phyloP scores from a whole-genome alignment of 148 eudicot genomes.

The Arctostaphylos glauca region DNA sequence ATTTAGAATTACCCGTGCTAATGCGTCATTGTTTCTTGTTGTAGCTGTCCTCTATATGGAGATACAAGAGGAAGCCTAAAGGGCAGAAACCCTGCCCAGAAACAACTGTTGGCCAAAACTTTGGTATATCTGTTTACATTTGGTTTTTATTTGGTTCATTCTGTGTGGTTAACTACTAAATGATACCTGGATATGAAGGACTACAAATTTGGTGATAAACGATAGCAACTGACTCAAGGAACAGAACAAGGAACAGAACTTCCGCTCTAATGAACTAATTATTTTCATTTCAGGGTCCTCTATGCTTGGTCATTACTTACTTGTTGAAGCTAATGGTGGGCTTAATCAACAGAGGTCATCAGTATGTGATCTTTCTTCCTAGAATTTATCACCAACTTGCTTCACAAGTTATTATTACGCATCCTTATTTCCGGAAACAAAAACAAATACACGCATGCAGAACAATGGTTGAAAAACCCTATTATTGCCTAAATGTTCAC shows the following conservation, averaged over 20 bases:
- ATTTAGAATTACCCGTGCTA: neutral
- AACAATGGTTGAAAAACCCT: neutral
- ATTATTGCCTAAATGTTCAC: neutral
- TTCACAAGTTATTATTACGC: neutral
- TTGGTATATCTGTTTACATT: conserved; percentile 20
- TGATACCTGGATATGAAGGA: neutral
- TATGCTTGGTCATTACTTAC: conserved; percentile 40
- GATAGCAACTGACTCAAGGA: neutral
- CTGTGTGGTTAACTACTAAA: neutral
- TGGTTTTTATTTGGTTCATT: neutral
- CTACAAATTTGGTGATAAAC: neutral
- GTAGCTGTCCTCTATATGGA: conserved; percentile 49
- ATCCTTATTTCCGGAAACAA: neutral
- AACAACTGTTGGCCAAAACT: conserved; percentile 8
- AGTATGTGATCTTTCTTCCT: conserved; percentile 35
- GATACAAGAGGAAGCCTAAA: conserved; percentile 43
- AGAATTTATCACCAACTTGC: neutral
- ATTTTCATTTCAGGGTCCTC: conserved; percentile 31
- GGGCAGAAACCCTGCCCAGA: conserved; percentile 43
- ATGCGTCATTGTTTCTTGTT: conserved; percentile 12
- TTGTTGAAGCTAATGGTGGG: conserved; percentile 89
- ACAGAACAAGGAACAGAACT: conserved; percentile 1
- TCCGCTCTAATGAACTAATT: neutral
- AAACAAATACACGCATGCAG: no score
- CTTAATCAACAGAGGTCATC: conserved; percentile 90